phyloP scores from a whole-genome alignment of 345 rosid species.

The Noccaea caerulescens region DNA sequence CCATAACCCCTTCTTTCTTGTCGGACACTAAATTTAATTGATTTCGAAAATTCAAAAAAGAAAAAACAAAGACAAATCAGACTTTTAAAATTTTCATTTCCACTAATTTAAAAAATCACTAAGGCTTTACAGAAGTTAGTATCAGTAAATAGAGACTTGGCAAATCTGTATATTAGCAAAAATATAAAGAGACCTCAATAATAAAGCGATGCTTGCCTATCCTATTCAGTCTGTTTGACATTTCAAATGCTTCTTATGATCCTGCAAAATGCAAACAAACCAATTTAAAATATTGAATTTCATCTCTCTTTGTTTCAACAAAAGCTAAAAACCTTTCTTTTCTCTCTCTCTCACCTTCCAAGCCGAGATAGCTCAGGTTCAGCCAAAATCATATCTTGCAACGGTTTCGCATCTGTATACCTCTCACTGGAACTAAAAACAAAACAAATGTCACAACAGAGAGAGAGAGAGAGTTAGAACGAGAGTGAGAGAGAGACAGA shows the following conservation, averaged over 20 bases:
- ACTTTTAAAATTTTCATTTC: not conserved
- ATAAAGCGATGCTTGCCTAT: not conserved
- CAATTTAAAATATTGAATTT: not conserved
- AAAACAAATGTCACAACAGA: constrained; percentile 22
- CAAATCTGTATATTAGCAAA: constrained; percentile 10
- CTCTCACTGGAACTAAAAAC: constrained; percentile 46
- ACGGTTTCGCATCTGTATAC: constrained; percentile 52
- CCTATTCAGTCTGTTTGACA: constrained; percentile 14
- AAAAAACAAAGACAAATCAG: not conserved
- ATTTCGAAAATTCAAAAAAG: not conserved
- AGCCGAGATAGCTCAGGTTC: constrained; percentile 83
- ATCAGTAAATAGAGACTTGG: constrained; percentile 9
- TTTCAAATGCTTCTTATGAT: constrained; percentile 45
- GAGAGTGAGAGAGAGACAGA: not conserved
- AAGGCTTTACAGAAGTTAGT: constrained; percentile 34
- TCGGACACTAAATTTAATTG: not conserved
- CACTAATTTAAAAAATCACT: constrained; percentile 24
- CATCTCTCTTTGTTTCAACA: constrained; percentile 12
- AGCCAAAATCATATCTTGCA: constrained; percentile 76
- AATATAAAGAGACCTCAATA: constrained; percentile 5
- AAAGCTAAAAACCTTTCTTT: not conserved
- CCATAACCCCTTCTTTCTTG: constrained; percentile 8
- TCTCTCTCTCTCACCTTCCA: constrained; percentile 76
- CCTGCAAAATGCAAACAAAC: constrained; percentile 50
- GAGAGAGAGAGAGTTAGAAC: not conserved